Conservation (phyloP, 352 stramenopile species). For the Salisapilia sapeloensis region DNA sequence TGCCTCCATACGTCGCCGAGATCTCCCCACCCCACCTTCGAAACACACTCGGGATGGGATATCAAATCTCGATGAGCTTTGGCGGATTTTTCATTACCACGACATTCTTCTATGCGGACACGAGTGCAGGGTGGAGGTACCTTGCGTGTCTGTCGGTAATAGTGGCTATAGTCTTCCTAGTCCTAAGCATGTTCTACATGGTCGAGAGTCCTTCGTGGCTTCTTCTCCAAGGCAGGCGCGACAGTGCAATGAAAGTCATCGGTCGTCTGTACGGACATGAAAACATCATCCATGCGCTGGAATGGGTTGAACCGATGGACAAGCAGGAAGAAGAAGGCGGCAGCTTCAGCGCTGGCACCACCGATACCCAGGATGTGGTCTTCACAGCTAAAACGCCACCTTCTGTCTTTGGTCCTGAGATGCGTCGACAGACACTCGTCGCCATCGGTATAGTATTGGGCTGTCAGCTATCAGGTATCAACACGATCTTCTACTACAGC, state of each 20-base stretch:
- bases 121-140: slow-evolving; percentile 24
- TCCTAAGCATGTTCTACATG: slow-evolving; percentile 6
- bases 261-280: slow-evolving; percentile 8
- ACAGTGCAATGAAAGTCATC: slow-evolving; percentile 8
- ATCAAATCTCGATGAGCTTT: slow-evolving; percentile 29
- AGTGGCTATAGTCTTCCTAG: slow-evolving; percentile 22
- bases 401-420: slow-evolving; percentile 7
- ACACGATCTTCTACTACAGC: slow-evolving; percentile 57
- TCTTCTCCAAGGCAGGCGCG: slow-evolving; percentile 6
- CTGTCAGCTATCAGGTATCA: slow-evolving; percentile 47
- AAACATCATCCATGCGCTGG: slow-evolving; percentile 9
- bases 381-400: too few species aligned
- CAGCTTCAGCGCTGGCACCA: too few species aligned
- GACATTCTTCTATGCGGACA: slow-evolving; percentile 34
- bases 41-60: slow-evolving; percentile 1
- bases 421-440: slow-evolving; percentile 20
- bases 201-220: slow-evolving; percentile 6
- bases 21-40: slow-evolving; percentile 3
- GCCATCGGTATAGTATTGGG: slow-evolving; percentile 19
- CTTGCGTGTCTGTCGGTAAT: slow-evolving; percentile 24
- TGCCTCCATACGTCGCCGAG: slow-evolving; percentile 2
- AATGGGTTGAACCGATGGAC: slow-evolving; percentile 8
- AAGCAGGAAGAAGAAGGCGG: too few species aligned
- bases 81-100: slow-evolving; percentile 21
- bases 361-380: too few species aligned